Conservation (phyloP, 2,329 filamentous ascomycete genomes). For the Cladophialophora immunda region DNA sequence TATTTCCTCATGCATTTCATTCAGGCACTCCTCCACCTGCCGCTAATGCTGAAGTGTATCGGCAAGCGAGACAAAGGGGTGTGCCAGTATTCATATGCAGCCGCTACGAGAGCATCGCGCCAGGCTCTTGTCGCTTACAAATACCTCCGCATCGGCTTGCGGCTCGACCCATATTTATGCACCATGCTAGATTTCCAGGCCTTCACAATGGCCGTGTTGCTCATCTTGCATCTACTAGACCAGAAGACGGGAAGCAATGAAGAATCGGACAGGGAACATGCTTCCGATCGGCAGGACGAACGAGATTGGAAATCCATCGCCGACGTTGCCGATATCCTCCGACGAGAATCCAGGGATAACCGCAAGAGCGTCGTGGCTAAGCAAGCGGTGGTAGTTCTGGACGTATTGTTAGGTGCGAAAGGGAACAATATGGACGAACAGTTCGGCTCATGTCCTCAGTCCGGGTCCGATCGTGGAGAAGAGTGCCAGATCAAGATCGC, state of each 20-base stretch:
- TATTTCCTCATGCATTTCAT: slow-evolving; percentile 6
- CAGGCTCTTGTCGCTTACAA: slow-evolving; percentile 15
- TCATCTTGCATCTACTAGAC: slow-evolving; percentile 5
- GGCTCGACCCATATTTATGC: slow-evolving; percentile 17
- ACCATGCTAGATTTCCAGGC: slow-evolving; percentile 19
- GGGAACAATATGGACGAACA: neutral
- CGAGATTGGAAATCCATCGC: slow-evolving; percentile 3
- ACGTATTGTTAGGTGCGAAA: neutral
- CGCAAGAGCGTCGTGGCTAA: neutral
- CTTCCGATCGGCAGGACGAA: neutral
- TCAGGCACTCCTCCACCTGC: slow-evolving; percentile 11
- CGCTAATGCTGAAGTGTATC: slow-evolving; percentile 16
- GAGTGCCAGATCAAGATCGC: slow-evolving; percentile 3
- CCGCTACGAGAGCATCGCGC: slow-evolving; percentile 3
- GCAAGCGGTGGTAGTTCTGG: slow-evolving; percentile 3
- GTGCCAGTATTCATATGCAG: slow-evolving; percentile 14
- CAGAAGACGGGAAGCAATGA: neutral
- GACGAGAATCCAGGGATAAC: neutral
- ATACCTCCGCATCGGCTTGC: slow-evolving; percentile 9
- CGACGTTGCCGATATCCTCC: slow-evolving; percentile 4
- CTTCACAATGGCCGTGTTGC: slow-evolving; percentile 15
- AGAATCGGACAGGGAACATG: neutral
- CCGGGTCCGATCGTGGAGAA: neutral
- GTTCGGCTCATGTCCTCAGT: neutral
- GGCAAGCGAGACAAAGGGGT: neutral